These are phyloP conservation scores for Stachybotrys chlorohalonatus DNA, from an alignment of 2,329 filamentous ascomycete species.

Conservation along the genomic window DNA sequence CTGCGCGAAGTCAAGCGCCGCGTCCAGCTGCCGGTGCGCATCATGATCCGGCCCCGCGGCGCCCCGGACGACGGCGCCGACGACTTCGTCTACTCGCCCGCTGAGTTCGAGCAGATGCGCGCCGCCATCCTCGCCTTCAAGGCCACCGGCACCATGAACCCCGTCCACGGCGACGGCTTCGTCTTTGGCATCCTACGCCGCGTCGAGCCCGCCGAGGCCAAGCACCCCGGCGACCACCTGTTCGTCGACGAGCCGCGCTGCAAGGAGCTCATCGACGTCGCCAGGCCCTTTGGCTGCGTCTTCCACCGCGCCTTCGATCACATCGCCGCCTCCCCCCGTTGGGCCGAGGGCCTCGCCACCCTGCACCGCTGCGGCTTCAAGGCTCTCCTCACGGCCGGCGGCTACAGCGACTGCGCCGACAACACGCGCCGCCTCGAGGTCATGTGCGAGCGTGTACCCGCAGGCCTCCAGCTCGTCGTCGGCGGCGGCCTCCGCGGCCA, in stretches of 20 bases:
- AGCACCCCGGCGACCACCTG: slow-evolving; percentile 4
- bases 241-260: slow-evolving; percentile 32
- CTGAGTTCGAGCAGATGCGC: slow-evolving; percentile 36
- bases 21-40: slow-evolving; percentile 31
- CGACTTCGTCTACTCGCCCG: slow-evolving; percentile 39
- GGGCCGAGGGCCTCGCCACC: slow-evolving; percentile 17
- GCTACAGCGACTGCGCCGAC: slow-evolving; percentile 27
- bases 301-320: slow-evolving; percentile 50
- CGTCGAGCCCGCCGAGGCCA: not conserved
- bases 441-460: slow-evolving; percentile 21
- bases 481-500: slow-evolving; percentile 39
- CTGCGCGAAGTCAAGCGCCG: slow-evolving; percentile 19
- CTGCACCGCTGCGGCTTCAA: slow-evolving; percentile 36
- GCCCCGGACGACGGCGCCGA: slow-evolving; percentile 4
- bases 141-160: slow-evolving; percentile 24
- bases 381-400: slow-evolving; percentile 45
- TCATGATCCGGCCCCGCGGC: slow-evolving; percentile 45
- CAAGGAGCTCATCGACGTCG: slow-evolving; percentile 27
- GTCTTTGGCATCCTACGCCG: slow-evolving; percentile 40
- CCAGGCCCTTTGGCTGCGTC: slow-evolving; percentile 34
- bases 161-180: slow-evolving; percentile 41
- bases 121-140: slow-evolving; percentile 27
- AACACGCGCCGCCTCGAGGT: slow-evolving; percentile 27
- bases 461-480: slow-evolving; percentile 36
- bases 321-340: slow-evolving; percentile 20